Base-by-base conservation (phyloP, 768 basidiomycete species). In the Tricholoma flavovirens region DNA sequence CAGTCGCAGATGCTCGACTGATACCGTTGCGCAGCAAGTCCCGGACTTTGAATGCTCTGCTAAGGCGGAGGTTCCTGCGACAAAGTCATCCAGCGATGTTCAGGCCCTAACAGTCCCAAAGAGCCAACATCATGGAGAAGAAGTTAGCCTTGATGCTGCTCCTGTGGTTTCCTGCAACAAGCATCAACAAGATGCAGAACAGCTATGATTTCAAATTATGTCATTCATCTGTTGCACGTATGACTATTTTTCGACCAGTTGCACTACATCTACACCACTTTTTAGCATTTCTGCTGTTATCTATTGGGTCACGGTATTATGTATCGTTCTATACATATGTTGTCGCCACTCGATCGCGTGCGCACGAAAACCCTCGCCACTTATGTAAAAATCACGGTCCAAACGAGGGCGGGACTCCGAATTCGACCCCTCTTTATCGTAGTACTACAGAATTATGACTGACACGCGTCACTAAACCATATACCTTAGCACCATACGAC, bases 1-100 rank as follows among this genome's bases (percentile, higher is more conserved):
- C 9, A 36, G 42, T 17, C 52, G 54, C 45, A 61, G 61, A 46
- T 42, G 48, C 21, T 59, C 59, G 40, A 58, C 40, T 26, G 60
- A 63, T 36, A 57, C 60, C 4, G 52, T 57, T 22, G 52, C 52
- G 17, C 15, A 30, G 8, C 46, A 29, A 30, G 46, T 29, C 26
- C 29, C 29, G 7, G 46, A 29, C 5, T 49, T 22, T 24, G 29
- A 30, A 10, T 15, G 1, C 14, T 26, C 45, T 26, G 22, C 5
- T n/a, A 26, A 30, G 24, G 46, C 26, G n/a, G 46, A 49, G n/a
- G 29, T 40, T n/a, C 35, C 8, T 52, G 22, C 29, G 8, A 36
- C 33, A 2, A 4, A 2, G 19, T 22, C 11, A 51, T 29, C 11
- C 5, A 26, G 4, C 14, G 45, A 26, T 9, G 29, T 24, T 30